Base-by-base conservation (phyloP, 805 yeast genomes). In the Starmerella ratchasimensis region DNA sequence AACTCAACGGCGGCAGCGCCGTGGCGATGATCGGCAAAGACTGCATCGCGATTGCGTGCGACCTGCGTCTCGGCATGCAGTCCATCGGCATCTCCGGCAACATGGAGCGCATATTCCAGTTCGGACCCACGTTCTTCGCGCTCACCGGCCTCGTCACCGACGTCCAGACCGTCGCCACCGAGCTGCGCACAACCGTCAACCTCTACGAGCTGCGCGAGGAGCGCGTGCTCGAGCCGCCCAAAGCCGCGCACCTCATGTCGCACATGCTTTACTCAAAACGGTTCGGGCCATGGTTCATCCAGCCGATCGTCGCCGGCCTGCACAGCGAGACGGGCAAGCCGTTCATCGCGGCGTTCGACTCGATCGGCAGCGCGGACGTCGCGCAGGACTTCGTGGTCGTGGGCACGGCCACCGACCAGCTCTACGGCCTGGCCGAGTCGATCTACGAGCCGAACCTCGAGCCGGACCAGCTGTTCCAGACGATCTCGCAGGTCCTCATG, bases 11-110 rank as follows among this genome's bases (percentile, higher is more conserved):
- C 63, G 98, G 99, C 62, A 71, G 94, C 46, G 94, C 94, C 36
- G 93, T 93, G 24, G 98, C 98, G 47, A 90, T 90, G 99, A 78
- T 78, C 19, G 99, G 99, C 53, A 86, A 93, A 57, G 96, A 84
- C 51, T 90, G 99, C 67, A 86, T 90, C 39, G 98, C 97, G 22
- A 84, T 90, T 53, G 99, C 96, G 3, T 78, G 90, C 52, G 99
- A 90, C 62, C 67, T 90, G 55, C 76, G 97, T 54, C 67, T 90
- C 45, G 99, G 99, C 17, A 74, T 76, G 58, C 98, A 90, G 60
- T 81, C 94, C 5, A 66, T 90, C 18, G 96, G 97, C 39, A 74
- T 90, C 33, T 67, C 96, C 33, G 84, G 84, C 59, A 78, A 84
- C 54, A 93, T 90, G 59, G 96, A 90, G 55, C 90, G 90, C 65